A percentile compares a stretch with the other conserved stretches of the same genome.
Conservation (phyloP, 164 flowering plant species). For the Santalum album region DNA sequence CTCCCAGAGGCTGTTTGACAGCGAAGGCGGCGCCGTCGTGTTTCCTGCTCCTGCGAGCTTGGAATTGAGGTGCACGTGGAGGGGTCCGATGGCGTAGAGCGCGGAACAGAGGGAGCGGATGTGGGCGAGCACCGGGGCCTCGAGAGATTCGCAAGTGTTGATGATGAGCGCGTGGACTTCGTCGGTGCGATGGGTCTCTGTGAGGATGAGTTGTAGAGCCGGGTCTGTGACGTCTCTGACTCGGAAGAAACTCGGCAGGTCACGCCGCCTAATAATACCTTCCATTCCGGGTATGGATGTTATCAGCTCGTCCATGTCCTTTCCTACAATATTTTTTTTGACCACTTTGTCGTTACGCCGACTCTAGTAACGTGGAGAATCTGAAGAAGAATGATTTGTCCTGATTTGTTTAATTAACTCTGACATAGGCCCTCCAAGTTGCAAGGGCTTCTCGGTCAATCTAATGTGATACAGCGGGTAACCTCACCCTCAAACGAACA, state of each 20-base stretch:
- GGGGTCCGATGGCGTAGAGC: conserved; percentile 40
- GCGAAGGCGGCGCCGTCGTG: not conserved
- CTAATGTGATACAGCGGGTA: too few species aligned
- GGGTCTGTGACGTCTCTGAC: conserved; percentile 7
- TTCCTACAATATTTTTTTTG: conserved; percentile 18
- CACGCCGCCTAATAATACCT: conserved; percentile 28
- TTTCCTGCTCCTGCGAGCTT: not conserved
- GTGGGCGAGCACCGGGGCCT: conserved; percentile 19
- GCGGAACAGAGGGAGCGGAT: conserved; percentile 17
- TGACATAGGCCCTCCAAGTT: too few species aligned
- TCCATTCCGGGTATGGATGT: conserved; percentile 28
- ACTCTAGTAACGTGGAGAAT: too few species aligned
- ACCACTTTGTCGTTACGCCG: too few species aligned
- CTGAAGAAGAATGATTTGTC: too few species aligned
- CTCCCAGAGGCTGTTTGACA: conserved; percentile 19
- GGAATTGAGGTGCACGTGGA: conserved; percentile 20
- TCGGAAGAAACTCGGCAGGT: conserved; percentile 28
- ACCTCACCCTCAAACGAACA: too few species aligned
- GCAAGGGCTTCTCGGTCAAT: too few species aligned
- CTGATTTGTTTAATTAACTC: too few species aligned
- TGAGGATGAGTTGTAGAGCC: not conserved
- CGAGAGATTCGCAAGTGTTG: conserved; percentile 41
- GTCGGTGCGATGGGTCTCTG: not conserved
- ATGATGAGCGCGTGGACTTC: conserved; percentile 23
- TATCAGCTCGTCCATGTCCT: conserved; percentile 28